These are phyloP conservation scores for Hirschioporus abietinus DNA, from an alignment of 768 basidiomycete species.

Conservation along the genomic window DNA sequence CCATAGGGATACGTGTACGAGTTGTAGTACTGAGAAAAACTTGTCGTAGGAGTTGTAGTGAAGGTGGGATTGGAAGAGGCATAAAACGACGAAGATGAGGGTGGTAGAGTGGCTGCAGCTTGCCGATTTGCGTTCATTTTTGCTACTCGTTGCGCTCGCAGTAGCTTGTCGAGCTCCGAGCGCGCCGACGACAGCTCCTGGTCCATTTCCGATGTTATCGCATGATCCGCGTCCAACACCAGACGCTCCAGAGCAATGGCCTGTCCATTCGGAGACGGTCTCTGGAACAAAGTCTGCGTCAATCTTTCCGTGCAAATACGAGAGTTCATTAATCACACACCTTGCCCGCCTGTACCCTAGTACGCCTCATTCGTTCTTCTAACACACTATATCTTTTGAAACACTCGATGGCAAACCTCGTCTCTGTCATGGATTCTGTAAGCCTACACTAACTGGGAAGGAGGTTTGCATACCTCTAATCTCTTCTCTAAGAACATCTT, in stretches of 20 bases:
- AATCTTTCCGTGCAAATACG: neutral
- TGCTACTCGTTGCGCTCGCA: conserved; percentile 60
- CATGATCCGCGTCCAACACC: conserved; percentile 60
- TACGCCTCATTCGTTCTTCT: conserved; percentile 51
- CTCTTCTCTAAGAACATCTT: conserved; percentile 40
- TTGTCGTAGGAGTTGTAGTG: conserved; percentile 8
- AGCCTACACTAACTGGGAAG: neutral
- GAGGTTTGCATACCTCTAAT: conserved; percentile 39
- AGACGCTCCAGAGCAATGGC: conserved; percentile 58
- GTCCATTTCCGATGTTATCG: conserved; percentile 50
- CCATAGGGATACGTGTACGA: conserved; percentile 61
- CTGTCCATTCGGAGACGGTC: conserved; percentile 55
- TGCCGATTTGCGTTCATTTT: neutral
- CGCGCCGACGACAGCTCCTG: conserved; percentile 59
- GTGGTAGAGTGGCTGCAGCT: conserved; percentile 24
- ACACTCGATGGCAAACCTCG: conserved; percentile 64
- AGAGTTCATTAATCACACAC: conserved; percentile 30
- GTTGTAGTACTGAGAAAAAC: conserved; percentile 51
- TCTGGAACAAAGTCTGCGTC: conserved; percentile 32
- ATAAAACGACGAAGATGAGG: conserved; percentile 21
- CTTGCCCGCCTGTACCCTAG: conserved; percentile 50
- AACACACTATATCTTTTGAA: conserved; percentile 52
- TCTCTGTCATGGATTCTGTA: conserved; percentile 38
- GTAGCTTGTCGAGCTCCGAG: conserved; percentile 59
- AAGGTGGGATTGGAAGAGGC: neutral